Percentiles rank a stretch among this genome's conserved stretches.
Conservation (phyloP, 2,329 filamentous ascomycete genomes). For the Fusarium brachygibbosum region DNA sequence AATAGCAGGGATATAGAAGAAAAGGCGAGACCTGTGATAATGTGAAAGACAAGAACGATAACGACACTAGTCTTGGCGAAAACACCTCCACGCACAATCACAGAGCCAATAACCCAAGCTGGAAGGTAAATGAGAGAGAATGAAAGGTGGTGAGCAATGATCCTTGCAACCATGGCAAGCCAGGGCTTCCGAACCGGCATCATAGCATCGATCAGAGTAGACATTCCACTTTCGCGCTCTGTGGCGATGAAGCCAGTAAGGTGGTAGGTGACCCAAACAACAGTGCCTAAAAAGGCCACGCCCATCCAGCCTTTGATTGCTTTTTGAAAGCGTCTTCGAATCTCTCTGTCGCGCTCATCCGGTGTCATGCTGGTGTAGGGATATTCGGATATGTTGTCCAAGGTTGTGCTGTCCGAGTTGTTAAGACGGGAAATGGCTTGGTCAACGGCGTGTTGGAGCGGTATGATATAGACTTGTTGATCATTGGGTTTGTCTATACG, state of each 20-base stretch:
- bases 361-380: constrained; percentile 80
- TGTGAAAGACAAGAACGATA: constrained; percentile 79
- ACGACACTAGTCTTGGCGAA: constrained; percentile 72
- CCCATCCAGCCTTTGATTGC: constrained; percentile 81
- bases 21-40: constrained; percentile 81
- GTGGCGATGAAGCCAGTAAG: constrained; percentile 87
- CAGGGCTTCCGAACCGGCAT: constrained; percentile 81
- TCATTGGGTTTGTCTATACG: constrained; percentile 78
- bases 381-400: constrained; percentile 69
- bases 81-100: constrained; percentile 74
- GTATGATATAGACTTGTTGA: constrained; percentile 81
- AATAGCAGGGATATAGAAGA: constrained; percentile 85
- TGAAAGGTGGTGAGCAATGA: constrained; percentile 82
- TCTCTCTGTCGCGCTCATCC: constrained; percentile 73
- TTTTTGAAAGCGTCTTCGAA: constrained; percentile 77
- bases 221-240: constrained; percentile 89
- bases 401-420: constrained; percentile 57
- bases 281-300: constrained; percentile 82
- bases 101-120: constrained; percentile 82
- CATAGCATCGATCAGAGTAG: constrained; percentile 91
- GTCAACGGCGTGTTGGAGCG: constrained; percentile 84
- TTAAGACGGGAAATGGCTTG: constrained; percentile 73
- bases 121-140: constrained; percentile 86
- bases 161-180: constrained; percentile 82
- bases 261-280: constrained; percentile 88